Evolutionary conservation across 2,329 filamentous ascomycete species (phyloP).

Genomic region (Pyrenophora tritici-repentis): DNA sequence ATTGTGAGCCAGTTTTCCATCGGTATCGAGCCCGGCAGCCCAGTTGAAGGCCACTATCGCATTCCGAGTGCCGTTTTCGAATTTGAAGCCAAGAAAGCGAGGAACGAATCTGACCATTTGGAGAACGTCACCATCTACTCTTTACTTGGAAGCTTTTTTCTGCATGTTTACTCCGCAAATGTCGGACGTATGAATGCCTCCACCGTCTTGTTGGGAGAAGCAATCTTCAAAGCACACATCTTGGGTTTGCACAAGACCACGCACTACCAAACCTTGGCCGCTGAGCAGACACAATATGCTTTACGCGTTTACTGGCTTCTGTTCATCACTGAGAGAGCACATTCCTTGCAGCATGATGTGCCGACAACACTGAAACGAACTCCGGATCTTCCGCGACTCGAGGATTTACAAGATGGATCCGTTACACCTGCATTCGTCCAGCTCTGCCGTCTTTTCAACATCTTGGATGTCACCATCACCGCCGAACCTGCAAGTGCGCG

Average conservation of each 20-base stretch:
- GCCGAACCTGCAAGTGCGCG: conserved; percentile 38
- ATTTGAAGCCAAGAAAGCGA: conserved; percentile 34
- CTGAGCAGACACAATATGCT: conserved; percentile 35
- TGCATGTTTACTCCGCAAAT: conserved; percentile 44
- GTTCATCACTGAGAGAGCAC: conserved; percentile 45
- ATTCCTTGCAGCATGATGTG: conserved; percentile 45
- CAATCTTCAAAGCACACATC: conserved; percentile 43
- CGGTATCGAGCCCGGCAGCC: conserved; percentile 37
- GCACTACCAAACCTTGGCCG: conserved; percentile 32
- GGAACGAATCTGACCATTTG: conserved; percentile 37
- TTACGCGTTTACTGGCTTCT: conserved; percentile 45
- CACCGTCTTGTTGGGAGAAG: conserved; percentile 39
- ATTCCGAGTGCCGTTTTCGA: conserved; percentile 40
- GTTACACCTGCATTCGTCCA: conserved; percentile 43
- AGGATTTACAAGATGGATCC: conserved; percentile 38
- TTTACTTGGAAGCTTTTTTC: conserved; percentile 39
- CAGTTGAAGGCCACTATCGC: conserved; percentile 39
- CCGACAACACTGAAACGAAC: conserved; percentile 39
- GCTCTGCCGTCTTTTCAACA: conserved; percentile 42
- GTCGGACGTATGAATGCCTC: conserved; percentile 43
- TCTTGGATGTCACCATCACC: conserved; percentile 42
- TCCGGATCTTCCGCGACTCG: conserved; percentile 34
- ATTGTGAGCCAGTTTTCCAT: conserved; percentile 45
- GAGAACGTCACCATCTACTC: conserved; percentile 40
- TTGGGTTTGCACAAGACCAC: conserved; percentile 36